Evolutionary conservation across 2,329 filamentous ascomycete genomes (phyloP), one percentile per base, ranked within the genome.

Genomic region (Cryphonectria japonica): DNA sequence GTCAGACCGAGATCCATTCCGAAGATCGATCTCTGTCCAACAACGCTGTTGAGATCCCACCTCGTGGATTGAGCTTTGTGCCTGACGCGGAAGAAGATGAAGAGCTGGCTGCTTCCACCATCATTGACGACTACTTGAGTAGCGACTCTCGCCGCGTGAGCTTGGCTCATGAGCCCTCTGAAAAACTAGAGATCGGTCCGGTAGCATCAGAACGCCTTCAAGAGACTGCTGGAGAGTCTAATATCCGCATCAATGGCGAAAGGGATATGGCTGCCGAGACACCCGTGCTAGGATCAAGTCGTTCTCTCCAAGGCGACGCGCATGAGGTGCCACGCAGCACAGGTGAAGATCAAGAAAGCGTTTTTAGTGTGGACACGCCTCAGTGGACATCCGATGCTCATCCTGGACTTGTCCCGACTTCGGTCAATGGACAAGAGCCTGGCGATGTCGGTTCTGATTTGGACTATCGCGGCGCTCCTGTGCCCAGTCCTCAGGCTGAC

Each of bases 101-200:
- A 32, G 60, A 63, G 22, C 32, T 41, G 13, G 16, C 39, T 32
- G 62, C 62, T 19, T 46, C 62, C 19, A 46, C 16, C 22, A 50
- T 64, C 26, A 64, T 64, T 41, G 62, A 46, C 39, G 39, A 50
- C 14, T 64, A 64, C 26, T 26, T 64, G 19, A 26, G 50, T 29
- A 52, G 29, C 19, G 43, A 65, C 63, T 65, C 63, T 19, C 26
- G 29, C 29, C 43, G 13, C 19, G 26, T n/a, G 34, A 65, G 43
- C 43, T 14, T 52, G 26, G 19, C 63, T 37, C 29, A 37, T 29
- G 16, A 43, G 16, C 26, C 6, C 26, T 22, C 26, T 16, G 14
- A n/a, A 32, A 26, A 14, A 7, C 16, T 29, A 37, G 16, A 19
- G 19, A 9, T 61, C 13, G 8, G 32, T 29, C 54, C 54, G 14